These are phyloP conservation scores for Cupressus sempervirens DNA, from an alignment of 75 land plant species.

Conservation along the genomic window DNA sequence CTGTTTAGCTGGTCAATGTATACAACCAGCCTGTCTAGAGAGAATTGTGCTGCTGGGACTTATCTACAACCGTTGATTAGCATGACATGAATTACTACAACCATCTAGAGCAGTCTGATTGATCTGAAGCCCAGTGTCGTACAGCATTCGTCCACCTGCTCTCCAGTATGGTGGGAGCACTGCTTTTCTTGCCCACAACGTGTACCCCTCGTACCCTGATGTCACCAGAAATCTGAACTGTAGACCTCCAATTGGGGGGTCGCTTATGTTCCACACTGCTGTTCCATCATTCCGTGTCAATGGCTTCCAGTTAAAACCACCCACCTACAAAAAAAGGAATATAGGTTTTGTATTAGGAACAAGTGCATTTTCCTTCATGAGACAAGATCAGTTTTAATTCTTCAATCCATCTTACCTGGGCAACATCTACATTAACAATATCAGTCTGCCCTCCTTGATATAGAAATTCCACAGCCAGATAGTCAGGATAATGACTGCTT, in stretches of 20 bases:
- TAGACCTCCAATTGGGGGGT: not conserved
- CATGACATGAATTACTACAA: too few species aligned
- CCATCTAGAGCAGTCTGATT: constrained; percentile 26
- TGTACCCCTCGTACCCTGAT: constrained; percentile 24
- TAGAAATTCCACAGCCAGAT: constrained; percentile 44
- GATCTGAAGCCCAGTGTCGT: constrained; percentile 46
- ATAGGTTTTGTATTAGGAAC: too few species aligned
- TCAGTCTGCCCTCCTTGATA: constrained; percentile 75
- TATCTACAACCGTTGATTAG: too few species aligned
- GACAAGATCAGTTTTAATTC: not conserved
- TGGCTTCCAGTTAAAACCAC: not conserved
- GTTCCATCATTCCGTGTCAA: not conserved
- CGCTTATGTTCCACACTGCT: not conserved
- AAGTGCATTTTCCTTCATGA: not conserved
- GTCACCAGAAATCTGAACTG: not conserved
- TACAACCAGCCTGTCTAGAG: too few species aligned
- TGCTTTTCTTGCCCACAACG: constrained; percentile 36
- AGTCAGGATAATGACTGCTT: constrained; percentile 38
- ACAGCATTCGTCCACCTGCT: constrained; percentile 18
- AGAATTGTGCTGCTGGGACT: too few species aligned
- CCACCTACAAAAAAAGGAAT: not conserved
- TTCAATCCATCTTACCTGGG: constrained; percentile 22
- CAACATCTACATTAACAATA: constrained; percentile 46
- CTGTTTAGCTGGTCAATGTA: too few species aligned
- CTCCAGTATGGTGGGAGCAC: constrained; percentile 49